A percentile compares a stretch with the other conserved stretches of the same genome.
Conservation (phyloP, 1,139 yeast species). For the Scheffersomyces cryptocercus region DNA sequence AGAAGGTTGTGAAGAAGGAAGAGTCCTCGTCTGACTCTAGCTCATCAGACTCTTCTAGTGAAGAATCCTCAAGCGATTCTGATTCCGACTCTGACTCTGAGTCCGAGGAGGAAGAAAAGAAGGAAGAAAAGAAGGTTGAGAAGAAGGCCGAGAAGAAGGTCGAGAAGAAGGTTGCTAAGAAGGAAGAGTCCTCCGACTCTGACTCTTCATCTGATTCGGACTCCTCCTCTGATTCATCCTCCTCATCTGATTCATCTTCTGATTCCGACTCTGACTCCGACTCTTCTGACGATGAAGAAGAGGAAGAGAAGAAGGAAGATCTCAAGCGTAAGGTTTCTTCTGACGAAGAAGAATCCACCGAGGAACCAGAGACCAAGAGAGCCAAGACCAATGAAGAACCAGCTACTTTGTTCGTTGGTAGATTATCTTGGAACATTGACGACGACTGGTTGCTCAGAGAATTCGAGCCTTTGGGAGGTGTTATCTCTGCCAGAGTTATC, state of each 20-base stretch:
- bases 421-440: constrained; percentile 96
- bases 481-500: constrained; percentile 85
- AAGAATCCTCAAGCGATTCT: constrained; percentile 18
- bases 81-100: constrained; percentile 23
- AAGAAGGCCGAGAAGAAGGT: constrained; percentile 9
- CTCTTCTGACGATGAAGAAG: constrained; percentile 24
- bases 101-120: constrained; percentile 19
- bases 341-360: constrained; percentile 26
- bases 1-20: constrained; percentile 10
- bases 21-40: constrained; percentile 16
- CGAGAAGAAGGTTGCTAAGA: constrained; percentile 10
- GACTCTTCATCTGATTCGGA: constrained; percentile 7
- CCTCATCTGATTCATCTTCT: constrained; percentile 11
- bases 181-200: constrained; percentile 7
- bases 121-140: constrained; percentile 15
- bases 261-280: constrained; percentile 26
- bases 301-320: constrained; percentile 22
- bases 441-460: constrained; percentile 90
- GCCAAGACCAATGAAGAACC: constrained; percentile 52
- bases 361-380: constrained; percentile 39
- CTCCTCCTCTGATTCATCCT: constrained; percentile 12
- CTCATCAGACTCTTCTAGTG: constrained; percentile 11
- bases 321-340: constrained; percentile 31
- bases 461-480: constrained; percentile 83
- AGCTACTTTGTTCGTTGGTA: constrained; percentile 92